Conservation (phyloP, 257 asterid species). For the Phtheirospermum japonicum region DNA sequence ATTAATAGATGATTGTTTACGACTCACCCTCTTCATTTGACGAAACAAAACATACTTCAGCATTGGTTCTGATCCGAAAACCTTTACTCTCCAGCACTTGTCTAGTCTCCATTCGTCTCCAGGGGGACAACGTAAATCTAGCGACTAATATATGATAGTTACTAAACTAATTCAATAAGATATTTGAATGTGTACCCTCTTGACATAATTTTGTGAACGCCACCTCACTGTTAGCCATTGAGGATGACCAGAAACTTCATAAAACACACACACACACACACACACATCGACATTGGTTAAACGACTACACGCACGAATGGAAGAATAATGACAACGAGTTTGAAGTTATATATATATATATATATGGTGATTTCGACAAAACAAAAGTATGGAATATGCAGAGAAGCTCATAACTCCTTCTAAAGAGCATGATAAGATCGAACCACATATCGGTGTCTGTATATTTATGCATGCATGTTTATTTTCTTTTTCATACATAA, state of each 20-base stretch:
- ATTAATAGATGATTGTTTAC: background rate
- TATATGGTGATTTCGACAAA: constrained; percentile 78
- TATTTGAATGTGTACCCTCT: no score
- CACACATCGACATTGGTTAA: background rate
- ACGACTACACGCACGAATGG: background rate
- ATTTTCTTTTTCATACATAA: no score
- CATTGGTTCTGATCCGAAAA: no score
- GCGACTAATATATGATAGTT: background rate
- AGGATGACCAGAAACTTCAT: constrained; percentile 82
- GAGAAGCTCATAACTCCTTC: constrained; percentile 78
- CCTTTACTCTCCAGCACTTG: constrained; percentile 63
- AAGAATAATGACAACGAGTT: background rate
- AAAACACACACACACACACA: no score
- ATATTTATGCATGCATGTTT: no score
- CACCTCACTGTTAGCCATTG: constrained; percentile 88
- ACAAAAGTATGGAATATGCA: constrained; percentile 85
- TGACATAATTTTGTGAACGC: constrained; percentile 69
- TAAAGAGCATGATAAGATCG: constrained; percentile 92
- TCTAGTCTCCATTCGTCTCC: constrained; percentile 46
- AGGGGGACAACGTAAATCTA: background rate
- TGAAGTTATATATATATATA: background rate
- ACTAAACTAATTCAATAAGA: background rate
- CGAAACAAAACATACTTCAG: no score
- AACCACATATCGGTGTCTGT: constrained; percentile 92
- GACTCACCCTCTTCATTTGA: no score